A percentile compares a stretch with the other conserved stretches of the same genome.
Evolutionary conservation across 2,329 filamentous ascomycete genomes (phyloP).

Genomic region (Aspergillus brunneoviolaceus): DNA sequence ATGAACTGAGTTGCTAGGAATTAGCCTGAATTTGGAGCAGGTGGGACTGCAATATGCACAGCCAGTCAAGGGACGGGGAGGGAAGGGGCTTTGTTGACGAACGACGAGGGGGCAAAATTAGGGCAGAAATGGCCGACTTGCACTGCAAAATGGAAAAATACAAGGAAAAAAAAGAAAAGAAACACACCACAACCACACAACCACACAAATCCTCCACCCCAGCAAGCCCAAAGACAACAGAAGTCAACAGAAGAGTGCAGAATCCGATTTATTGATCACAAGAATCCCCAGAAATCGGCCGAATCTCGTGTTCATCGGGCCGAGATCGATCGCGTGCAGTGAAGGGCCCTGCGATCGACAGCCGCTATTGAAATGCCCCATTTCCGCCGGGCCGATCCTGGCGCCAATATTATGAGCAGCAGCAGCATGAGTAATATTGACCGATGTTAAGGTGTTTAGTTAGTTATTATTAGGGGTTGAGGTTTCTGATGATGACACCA

Average conservation of each 20-base stretch:
- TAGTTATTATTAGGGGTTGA: too few species aligned
- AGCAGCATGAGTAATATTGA: not conserved
- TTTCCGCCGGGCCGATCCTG: slow-evolving; percentile 5
- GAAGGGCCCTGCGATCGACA: not conserved
- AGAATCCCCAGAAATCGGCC: not conserved
- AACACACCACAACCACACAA: too few species aligned
- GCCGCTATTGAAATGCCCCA: slow-evolving; percentile 1
- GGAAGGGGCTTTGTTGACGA: too few species aligned
- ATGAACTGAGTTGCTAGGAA: not conserved
- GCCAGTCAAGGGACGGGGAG: not conserved
- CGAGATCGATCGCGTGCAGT: not conserved
- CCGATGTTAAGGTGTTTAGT: too few species aligned
- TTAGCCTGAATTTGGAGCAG: not conserved
- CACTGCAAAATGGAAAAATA: too few species aligned
- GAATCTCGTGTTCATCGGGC: not conserved
- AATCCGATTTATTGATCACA: not conserved
- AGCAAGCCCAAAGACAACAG: not conserved
- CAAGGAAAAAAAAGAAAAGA: too few species aligned
- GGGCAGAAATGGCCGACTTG: too few species aligned
- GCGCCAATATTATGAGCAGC: not conserved
- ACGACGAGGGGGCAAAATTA: too few species aligned
- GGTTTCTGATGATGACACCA: too few species aligned
- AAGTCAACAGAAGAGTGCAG: not conserved
- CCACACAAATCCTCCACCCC: not conserved
- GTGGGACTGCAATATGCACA: not conserved